Conservation (phyloP, 1,284 basidiomycete species). For the Sporisorium exsertum region DNA sequence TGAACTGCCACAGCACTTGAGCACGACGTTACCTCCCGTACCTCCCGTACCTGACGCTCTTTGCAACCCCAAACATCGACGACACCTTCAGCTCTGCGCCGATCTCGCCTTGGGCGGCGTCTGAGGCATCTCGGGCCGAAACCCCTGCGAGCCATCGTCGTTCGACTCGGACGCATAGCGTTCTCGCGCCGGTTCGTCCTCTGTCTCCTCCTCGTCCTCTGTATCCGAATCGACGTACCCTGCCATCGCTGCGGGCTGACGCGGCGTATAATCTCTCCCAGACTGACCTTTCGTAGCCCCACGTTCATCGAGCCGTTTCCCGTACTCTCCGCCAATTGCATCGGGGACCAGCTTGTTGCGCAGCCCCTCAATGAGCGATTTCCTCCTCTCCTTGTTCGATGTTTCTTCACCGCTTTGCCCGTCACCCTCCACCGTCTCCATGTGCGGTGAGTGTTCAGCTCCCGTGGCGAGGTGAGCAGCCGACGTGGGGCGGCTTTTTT, state of each 20-base stretch:
- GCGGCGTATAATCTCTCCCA: conserved; percentile 38
- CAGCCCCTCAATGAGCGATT: conserved; percentile 25
- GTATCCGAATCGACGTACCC: conserved; percentile 31
- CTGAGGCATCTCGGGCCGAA: background rate
- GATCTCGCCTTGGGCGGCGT: conserved; percentile 2
- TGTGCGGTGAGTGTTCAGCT: background rate
- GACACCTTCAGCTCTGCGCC: too few relatives aligned
- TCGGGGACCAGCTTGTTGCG: conserved; percentile 38
- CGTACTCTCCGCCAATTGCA: conserved; percentile 7
- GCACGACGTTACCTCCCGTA: too few relatives aligned
- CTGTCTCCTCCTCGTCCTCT: conserved; percentile 11
- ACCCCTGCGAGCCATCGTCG: background rate
- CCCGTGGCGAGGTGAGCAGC: background rate
- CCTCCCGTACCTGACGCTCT: too few relatives aligned
- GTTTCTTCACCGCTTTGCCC: background rate
- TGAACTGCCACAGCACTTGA: too few relatives aligned
- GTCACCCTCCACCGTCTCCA: background rate
- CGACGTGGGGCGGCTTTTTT: conserved; percentile 7
- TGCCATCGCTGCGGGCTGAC: conserved; percentile 3
- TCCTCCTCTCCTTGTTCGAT: conserved; percentile 1
- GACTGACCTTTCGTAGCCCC: conserved; percentile 38
- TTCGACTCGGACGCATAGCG: background rate
- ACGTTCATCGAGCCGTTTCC: conserved; percentile 29
- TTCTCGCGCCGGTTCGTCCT: background rate
- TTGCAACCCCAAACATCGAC: too few relatives aligned